Conservation (phyloP, 352 stramenopile genomes). For the Pythium insidiosum region DNA sequence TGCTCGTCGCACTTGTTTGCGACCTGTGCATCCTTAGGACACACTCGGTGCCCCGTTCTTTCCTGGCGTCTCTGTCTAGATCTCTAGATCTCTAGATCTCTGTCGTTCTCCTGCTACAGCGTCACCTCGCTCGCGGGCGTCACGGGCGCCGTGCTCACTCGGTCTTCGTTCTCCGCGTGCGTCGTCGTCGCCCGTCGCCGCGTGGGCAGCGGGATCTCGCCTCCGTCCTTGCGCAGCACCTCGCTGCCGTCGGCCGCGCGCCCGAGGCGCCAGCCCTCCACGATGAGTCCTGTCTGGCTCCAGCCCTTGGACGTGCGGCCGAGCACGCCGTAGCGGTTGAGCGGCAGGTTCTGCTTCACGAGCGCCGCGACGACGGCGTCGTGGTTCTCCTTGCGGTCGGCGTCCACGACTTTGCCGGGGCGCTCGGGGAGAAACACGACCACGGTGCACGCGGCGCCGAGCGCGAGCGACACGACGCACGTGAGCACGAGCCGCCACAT, state of each 20-base stretch:
- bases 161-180: too few relatives aligned
- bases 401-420: constrained; percentile 19
- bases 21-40: too few relatives aligned
- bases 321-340: constrained; percentile 37
- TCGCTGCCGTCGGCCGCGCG: constrained; percentile 16
- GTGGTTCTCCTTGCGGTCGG: constrained; percentile 16
- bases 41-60: too few relatives aligned
- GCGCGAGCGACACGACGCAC: constrained; percentile 11
- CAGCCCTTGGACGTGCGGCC: constrained; percentile 31
- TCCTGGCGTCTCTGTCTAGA: too few relatives aligned
- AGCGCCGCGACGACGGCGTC: constrained; percentile 33
- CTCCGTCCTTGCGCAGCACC: constrained; percentile 34
- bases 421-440: constrained; percentile 21
- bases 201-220: constrained; percentile 32
- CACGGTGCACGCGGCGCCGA: constrained; percentile 18
- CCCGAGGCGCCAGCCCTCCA: constrained; percentile 32
- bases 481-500: constrained; percentile 11
- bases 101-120: too few relatives aligned
- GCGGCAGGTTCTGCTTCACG: constrained; percentile 36
- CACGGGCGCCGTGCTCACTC: too few relatives aligned
- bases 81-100: too few relatives aligned
- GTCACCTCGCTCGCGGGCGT: too few relatives aligned
- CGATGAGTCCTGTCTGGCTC: constrained; percentile 30
- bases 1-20: too few relatives aligned
- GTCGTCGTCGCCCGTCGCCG: background rate